Evolutionary conservation across 129 eudicot species (phyloP), one percentile per base, ranked within the genome.

Genomic region (Pittosporum tobira): DNA sequence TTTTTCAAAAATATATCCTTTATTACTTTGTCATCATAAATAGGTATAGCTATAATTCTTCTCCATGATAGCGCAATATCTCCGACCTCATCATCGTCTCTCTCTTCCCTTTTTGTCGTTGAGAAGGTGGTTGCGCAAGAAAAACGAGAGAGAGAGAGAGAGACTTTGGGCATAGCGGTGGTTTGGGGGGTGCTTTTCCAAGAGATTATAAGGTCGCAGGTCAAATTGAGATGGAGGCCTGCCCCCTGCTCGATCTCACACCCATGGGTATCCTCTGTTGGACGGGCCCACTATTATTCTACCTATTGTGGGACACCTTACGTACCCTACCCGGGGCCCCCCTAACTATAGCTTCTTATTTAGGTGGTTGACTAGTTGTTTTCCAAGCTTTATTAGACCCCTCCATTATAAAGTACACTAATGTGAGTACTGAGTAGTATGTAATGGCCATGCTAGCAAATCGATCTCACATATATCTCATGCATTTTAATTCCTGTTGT

Each of bases 141-240:
- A 30, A 75, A 75, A 45, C 40, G 59, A 54, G 64, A 61, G 67
- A 54, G 43, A 52, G 25, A 55, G 61, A 52, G 49, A 64, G 72
- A 65, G 30, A 54, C 63, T 51, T 63, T 68, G 61, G 66, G 45
- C 73, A 75, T 70, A 74, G 64, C 45, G 84, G 80, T 75, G 66
- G 85, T 79, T 79, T 74, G 68, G 59, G 18, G 62, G 31, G 78
- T 67, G 78, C 68, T 79, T 79, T 79, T 76, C 74, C 40, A 15
- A 29, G 31, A 72, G 73, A 69, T 68, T 69, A 65, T 76, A 69
- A 81, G 88, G 88, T 81, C 80, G 70, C 65, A 25, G 36, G 81
- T 81, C 87, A 67, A 67, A 57, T 81, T 76, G 14, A 30, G 83
- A 81, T 69, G 60, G 80, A 66, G 50, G 79, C 80, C 56, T 73